Evolutionary conservation across 345 rosid genomes (phyloP).

Genomic region (Hypericum androsaemum): DNA sequence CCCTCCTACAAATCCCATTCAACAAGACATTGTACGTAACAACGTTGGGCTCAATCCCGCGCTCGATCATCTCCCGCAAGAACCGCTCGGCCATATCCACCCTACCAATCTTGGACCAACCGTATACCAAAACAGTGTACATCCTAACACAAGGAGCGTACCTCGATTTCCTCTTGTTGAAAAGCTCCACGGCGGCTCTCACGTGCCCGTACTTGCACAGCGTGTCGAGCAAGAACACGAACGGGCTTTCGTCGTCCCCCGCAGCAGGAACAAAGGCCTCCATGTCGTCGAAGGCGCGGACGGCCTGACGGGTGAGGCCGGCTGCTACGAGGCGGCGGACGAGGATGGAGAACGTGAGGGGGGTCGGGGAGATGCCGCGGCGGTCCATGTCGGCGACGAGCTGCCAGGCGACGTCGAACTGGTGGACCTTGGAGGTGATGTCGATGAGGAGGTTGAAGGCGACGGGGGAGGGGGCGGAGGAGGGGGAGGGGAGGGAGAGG

Average conservation of each 20-base stretch:
- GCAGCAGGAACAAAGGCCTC: constrained; percentile 26
- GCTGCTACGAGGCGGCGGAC: constrained; percentile 65
- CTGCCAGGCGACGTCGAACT: constrained; percentile 72
- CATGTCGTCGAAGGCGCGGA: constrained; percentile 72
- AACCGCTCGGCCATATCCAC: constrained; percentile 74
- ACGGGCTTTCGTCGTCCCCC: constrained; percentile 12
- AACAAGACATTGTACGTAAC: constrained; percentile 66
- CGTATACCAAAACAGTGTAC: constrained; percentile 62
- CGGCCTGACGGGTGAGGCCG: constrained; percentile 79
- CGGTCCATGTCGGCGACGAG: constrained; percentile 65
- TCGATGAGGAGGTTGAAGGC: constrained; percentile 57
- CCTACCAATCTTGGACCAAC: constrained; percentile 67
- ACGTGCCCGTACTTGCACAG: constrained; percentile 69
- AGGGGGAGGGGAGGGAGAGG: constrained; percentile 35
- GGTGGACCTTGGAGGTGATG: constrained; percentile 58
- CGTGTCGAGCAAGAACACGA: constrained; percentile 60
- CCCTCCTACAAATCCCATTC: constrained; percentile 73
- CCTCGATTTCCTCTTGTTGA: constrained; percentile 37
- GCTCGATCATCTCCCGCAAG: constrained; percentile 53
- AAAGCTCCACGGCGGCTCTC: constrained; percentile 52
- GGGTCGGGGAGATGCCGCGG: constrained; percentile 19
- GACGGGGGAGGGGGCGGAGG: constrained; percentile 15
- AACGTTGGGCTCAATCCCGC: constrained; percentile 52
- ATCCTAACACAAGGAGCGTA: constrained; percentile 34
- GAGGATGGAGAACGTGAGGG: constrained; percentile 53